Conservation (phyloP, 2,329 filamentous ascomycete species). For the Kalaharituber pfeilii region DNA sequence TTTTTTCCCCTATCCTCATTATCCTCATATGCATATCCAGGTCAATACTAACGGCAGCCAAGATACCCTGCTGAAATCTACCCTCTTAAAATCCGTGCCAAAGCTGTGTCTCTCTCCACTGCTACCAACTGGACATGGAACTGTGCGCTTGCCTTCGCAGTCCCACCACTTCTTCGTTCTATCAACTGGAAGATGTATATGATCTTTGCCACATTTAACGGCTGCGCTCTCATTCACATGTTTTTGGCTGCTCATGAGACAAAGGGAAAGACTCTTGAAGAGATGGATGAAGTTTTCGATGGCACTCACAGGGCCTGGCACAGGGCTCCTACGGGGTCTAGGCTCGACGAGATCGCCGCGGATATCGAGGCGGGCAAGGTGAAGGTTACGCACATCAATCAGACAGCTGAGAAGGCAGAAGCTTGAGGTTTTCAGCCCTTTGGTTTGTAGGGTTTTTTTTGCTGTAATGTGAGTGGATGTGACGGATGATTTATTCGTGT, state of each 20-base stretch:
- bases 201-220: conserved; percentile 58
- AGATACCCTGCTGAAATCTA: conserved; percentile 44
- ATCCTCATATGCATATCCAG: conserved; percentile 23
- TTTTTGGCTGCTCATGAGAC: conserved; percentile 42
- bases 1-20: conserved; percentile 12
- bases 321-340: conserved; percentile 29
- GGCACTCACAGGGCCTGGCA: conserved; percentile 42
- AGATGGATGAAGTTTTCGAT: conserved; percentile 57
- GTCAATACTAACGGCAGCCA: conserved; percentile 29
- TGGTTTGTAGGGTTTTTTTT: not conserved
- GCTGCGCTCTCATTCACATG: conserved; percentile 49
- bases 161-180: conserved; percentile 35
- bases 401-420: not conserved
- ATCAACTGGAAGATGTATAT: conserved; percentile 48
- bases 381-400: conserved; percentile 24
- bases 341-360: conserved; percentile 33
- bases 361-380: conserved; percentile 35
- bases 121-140: conserved; percentile 45
- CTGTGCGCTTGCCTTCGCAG: conserved; percentile 39
- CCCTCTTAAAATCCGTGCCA: conserved; percentile 44
- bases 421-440: not conserved
- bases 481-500: no score
- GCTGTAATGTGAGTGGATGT: no score
- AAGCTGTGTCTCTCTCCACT: conserved; percentile 44
- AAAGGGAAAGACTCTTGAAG: conserved; percentile 52